Percentiles rank a stretch among this genome's conserved stretches.
These are phyloP conservation scores for Penicillium steckii DNA, from an alignment of 495 filamentous ascomycete species.

Conservation along the genomic window DNA sequence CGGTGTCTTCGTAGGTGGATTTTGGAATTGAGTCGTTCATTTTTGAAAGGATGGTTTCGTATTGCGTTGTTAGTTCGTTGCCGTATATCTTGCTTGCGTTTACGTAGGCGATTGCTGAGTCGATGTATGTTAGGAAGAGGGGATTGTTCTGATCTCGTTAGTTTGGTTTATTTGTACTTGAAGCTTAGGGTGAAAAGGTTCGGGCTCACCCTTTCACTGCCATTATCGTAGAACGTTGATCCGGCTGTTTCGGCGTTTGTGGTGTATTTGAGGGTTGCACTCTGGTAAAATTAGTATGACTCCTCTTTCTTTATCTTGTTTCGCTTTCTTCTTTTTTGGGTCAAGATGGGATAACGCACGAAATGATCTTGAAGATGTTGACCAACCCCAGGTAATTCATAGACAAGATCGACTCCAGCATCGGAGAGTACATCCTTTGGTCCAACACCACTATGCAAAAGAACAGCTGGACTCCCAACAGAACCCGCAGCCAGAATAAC, in stretches of 20 bases:
- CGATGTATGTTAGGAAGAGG: conserved; percentile 32
- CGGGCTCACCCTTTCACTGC: conserved; percentile 24
- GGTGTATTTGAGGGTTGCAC: conserved; percentile 29
- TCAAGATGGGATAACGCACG: conserved; percentile 25
- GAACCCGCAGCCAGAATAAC: conserved; percentile 56
- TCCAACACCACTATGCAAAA: conserved; percentile 48
- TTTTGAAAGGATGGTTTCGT: conserved; percentile 20
- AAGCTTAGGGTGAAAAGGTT: not conserved
- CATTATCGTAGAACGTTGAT: conserved; percentile 28
- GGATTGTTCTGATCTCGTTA: conserved; percentile 22
- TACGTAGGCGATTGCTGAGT: conserved; percentile 32
- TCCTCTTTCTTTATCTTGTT: too few relatives aligned
- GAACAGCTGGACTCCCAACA: conserved; percentile 56
- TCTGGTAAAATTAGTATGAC: conserved; percentile 17
- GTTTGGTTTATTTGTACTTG: not conserved
- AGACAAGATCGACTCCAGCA: conserved; percentile 37
- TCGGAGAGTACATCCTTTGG: conserved; percentile 34
- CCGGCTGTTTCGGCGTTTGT: conserved; percentile 27
- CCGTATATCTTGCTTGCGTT: conserved; percentile 27
- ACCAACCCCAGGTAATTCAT: conserved; percentile 51
- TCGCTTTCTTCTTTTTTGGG: too few relatives aligned
- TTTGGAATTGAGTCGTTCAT: conserved; percentile 20
- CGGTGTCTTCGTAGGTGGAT: conserved; percentile 25
- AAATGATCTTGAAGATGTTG: conserved; percentile 51
- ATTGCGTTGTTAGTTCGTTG: conserved; percentile 2